These are phyloP conservation scores for Citrus inodora DNA, from an alignment of 345 rosid species.

Conservation along the genomic window DNA sequence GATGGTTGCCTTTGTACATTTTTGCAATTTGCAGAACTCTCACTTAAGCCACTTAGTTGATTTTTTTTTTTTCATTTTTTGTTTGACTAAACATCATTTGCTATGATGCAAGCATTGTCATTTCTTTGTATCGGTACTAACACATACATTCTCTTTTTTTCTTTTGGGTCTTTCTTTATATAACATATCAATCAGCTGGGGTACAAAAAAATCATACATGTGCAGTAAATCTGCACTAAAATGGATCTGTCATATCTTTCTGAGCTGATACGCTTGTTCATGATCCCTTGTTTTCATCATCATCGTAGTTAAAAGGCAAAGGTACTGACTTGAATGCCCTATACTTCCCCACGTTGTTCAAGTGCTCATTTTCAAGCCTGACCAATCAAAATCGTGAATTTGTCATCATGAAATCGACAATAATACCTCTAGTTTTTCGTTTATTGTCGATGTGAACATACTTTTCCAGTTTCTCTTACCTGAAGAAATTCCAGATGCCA, in stretches of 20 bases:
- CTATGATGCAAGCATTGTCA: neutral
- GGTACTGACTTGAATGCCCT: conserved; percentile 83
- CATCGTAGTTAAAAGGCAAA: conserved; percentile 52
- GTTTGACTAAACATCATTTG: too few relatives aligned
- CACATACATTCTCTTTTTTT: neutral
- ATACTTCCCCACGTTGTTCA: conserved; percentile 76
- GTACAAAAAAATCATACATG: neutral
- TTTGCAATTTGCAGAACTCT: neutral
- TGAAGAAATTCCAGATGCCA: conserved; percentile 87
- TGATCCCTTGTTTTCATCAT: conserved; percentile 14
- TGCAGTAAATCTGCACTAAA: neutral
- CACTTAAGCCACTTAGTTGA: neutral
- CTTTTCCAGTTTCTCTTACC: conserved; percentile 31
- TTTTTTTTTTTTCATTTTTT: neutral
- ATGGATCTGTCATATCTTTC: neutral
- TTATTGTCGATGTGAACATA: neutral
- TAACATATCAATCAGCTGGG: neutral
- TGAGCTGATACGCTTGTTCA: neutral
- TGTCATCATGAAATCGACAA: neutral
- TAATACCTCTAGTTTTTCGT: neutral
- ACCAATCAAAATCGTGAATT: neutral
- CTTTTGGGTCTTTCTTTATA: neutral
- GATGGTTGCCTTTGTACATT: neutral
- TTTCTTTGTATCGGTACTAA: neutral
- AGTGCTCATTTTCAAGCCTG: conserved; percentile 90